These are phyloP conservation scores for Sporothrix brunneoviolacea DNA, from an alignment of 2,329 filamentous ascomycete genomes.

Conservation along the genomic window DNA sequence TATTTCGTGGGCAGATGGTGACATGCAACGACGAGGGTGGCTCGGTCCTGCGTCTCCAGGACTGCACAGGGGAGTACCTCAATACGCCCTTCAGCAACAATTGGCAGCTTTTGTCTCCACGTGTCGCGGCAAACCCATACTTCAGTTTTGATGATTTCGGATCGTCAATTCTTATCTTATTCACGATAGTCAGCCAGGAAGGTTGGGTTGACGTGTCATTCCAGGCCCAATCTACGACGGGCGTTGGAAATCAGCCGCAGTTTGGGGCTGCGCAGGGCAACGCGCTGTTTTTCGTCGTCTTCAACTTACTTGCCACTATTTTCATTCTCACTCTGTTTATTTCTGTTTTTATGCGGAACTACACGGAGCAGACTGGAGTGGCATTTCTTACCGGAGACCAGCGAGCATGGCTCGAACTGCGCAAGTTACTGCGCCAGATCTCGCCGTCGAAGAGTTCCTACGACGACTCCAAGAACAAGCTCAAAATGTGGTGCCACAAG, in stretches of 20 bases:
- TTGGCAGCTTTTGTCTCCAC: constrained; percentile 79
- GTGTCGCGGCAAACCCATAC: constrained; percentile 72
- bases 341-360: constrained; percentile 99
- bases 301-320: constrained; percentile 92
- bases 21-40: constrained; percentile 67
- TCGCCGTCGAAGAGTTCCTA: constrained; percentile 91
- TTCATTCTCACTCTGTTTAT: constrained; percentile 97
- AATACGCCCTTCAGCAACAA: constrained; percentile 63
- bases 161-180: constrained; percentile 89
- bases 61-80: constrained; percentile 80
- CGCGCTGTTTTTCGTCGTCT: constrained; percentile 87
- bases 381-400: constrained; percentile 94
- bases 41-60: constrained; percentile 51
- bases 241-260: constrained; percentile 64
- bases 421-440: constrained; percentile 86
- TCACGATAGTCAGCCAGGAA: constrained; percentile 98
- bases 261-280: constrained; percentile 70
- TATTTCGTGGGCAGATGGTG: constrained; percentile 79
- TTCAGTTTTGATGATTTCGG: constrained; percentile 94
- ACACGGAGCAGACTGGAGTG: constrained; percentile 96
- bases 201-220: constrained; percentile 95
- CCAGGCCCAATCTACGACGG: constrained; percentile 73
- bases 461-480: constrained; percentile 65
- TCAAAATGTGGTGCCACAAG: constrained; percentile 93
- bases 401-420: constrained; percentile 89